These are phyloP conservation scores for Chytriomyces sp. DNA, from an alignment of 192 early-diverging fungal species.

Conservation along the genomic window DNA sequence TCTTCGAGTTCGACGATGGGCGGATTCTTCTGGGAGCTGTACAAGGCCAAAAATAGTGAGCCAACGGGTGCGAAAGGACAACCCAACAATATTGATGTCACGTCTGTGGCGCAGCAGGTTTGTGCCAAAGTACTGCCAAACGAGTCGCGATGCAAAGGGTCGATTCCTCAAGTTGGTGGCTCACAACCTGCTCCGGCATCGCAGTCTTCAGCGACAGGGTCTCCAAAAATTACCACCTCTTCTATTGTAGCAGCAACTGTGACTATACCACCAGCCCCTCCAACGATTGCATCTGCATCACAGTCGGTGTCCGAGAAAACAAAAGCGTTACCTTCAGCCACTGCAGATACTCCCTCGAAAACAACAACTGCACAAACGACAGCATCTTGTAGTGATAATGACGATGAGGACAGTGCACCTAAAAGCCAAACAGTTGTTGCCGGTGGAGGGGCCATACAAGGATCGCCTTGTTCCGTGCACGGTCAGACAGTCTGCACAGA, in stretches of 20 bases:
- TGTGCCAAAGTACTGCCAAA: conserved; percentile 11
- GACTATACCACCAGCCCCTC: background rate
- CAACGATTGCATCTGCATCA: background rate
- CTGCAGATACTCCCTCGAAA: background rate
- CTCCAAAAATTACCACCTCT: too few relatives aligned
- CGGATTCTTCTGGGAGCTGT: conserved; percentile 29
- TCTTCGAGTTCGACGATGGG: background rate
- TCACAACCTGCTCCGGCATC: too few relatives aligned
- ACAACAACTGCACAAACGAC: background rate
- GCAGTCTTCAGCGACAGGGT: too few relatives aligned
- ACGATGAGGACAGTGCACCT: too few relatives aligned
- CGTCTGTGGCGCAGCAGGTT: background rate
- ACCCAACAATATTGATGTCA: conserved; percentile 9
- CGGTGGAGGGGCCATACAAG: background rate
- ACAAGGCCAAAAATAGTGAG: conserved; percentile 21
- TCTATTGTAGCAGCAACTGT: too few relatives aligned
- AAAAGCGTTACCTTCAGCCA: background rate
- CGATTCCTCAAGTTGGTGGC: conserved; percentile 15
- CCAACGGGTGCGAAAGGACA: conserved; percentile 6
- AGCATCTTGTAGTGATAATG: too few relatives aligned
- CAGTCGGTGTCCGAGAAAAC: too few relatives aligned
- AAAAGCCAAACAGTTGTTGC: background rate
- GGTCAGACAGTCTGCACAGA: background rate
- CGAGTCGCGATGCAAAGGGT: conserved; percentile 8
- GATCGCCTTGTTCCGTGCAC: background rate